Conservation (phyloP, 371 early-diverging fungal species). For the Mucor mucedo region DNA sequence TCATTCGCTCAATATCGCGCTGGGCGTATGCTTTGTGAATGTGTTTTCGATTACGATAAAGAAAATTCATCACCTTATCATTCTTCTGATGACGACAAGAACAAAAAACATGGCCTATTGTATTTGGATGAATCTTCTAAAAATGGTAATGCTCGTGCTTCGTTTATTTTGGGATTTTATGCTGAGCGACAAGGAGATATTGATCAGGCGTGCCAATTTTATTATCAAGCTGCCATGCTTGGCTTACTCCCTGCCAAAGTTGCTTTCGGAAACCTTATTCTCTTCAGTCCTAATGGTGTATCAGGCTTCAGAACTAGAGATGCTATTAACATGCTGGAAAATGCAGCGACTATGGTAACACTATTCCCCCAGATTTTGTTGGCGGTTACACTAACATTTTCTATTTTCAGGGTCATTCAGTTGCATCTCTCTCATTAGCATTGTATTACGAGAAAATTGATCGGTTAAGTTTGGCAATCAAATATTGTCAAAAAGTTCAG, state of each 20-base stretch:
- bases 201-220: conserved; percentile 15
- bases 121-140: conserved; percentile 17
- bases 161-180: conserved; percentile 20
- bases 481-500: conserved; percentile 9
- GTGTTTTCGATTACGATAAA: neutral
- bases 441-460: conserved; percentile 20
- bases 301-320: conserved; percentile 1
- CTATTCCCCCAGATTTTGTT: neutral
- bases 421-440: conserved; percentile 26
- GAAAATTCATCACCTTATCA: too few species aligned
- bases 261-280: conserved; percentile 15
- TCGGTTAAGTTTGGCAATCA: conserved; percentile 5
- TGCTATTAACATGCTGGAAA: conserved; percentile 12
- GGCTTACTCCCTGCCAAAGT: conserved; percentile 20
- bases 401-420: conserved; percentile 21
- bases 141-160: conserved; percentile 25
- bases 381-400: conserved; percentile 4
- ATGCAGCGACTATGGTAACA: conserved; percentile 23
- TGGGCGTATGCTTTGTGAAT: conserved; percentile 29
- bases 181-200: conserved; percentile 20
- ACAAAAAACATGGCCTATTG: conserved; percentile 13
- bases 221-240: conserved; percentile 9
- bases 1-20: conserved; percentile 29
- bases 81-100: neutral
- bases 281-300: neutral